Evolutionary conservation across 129 eudicot genomes (phyloP), one percentile per base, ranked within the genome.

Genomic region (Scalesia atractyloides): DNA sequence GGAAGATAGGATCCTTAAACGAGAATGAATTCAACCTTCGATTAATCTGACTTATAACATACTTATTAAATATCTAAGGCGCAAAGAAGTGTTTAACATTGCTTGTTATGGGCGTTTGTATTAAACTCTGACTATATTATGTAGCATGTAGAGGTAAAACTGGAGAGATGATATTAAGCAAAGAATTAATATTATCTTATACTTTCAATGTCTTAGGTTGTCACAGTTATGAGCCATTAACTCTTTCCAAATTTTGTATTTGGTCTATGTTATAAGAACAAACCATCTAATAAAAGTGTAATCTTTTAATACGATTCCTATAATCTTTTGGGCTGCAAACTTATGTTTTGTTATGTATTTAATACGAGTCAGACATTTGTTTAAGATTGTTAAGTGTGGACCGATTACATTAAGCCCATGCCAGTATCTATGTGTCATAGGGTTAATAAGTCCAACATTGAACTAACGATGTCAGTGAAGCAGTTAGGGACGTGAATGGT

Each of bases 1-100:
- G 67, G 86, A 79, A 22, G 26, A 67, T 20, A 39, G 76, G 75
- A 63, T 71, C 86, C 58, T 73, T 59, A 47, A 76, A 64, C 63
- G 71, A 74, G 13, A 13, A 48, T 64, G 37, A 63, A 34, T 14
- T 30, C 41, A 24, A n/a, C 17, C 24, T 10, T 3, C 1, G 49
- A 14, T 56, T 57, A 56, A 17, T 76, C 34, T 30, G 18, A 76
- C 69, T 76, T 44, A 17, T 44, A 67, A 66, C 68, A 46, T 39
- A 52, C 76, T 20, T 18, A 16, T 33, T 13, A 24, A n/a, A 26
- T 52, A 39, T 12, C 39, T 47, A 72, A 36, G 77, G 19, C 52
- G 70, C 66, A 34, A 66, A 37, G 56, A n/a, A 22, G 48, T 66
- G 60, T 66, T 66, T 44, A 75, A 66, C 24, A 64, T 75, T 57